phyloP scores from a whole-genome alignment of 2,329 filamentous ascomycete genomes.

The Venturia asperata region DNA sequence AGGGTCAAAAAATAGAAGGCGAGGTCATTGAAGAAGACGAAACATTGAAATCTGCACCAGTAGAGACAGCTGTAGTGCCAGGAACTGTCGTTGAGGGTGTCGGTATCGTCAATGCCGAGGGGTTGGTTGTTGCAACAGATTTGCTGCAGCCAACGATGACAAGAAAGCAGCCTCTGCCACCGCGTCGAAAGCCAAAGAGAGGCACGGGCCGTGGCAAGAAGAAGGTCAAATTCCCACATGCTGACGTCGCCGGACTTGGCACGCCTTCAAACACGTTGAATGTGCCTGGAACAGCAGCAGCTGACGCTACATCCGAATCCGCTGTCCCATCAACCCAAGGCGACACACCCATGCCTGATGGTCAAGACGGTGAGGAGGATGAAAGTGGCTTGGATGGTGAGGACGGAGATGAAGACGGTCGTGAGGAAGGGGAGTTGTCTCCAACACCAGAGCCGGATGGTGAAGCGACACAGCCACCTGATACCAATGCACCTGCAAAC shows the following conservation, averaged over 20 bases:
- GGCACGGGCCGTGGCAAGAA: slow-evolving; percentile 75
- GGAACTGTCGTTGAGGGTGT: slow-evolving; percentile 54
- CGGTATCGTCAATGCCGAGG: slow-evolving; percentile 54
- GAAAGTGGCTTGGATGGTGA: slow-evolving; percentile 43
- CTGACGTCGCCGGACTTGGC: slow-evolving; percentile 35
- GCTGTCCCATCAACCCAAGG: slow-evolving; percentile 32
- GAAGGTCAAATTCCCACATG: slow-evolving; percentile 52
- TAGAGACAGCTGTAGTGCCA: slow-evolving; percentile 47
- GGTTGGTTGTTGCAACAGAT: slow-evolving; percentile 48
- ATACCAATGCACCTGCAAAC: too few species aligned
- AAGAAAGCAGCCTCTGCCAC: slow-evolving; percentile 62
- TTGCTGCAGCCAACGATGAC: slow-evolving; percentile 40
- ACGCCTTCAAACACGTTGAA: slow-evolving; percentile 26
- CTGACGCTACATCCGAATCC: slow-evolving; percentile 29
- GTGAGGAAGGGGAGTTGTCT: slow-evolving; percentile 40
- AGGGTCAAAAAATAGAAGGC: slow-evolving; percentile 72
- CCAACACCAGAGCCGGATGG: slow-evolving; percentile 35
- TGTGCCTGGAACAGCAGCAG: slow-evolving; percentile 25
- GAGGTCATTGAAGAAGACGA: slow-evolving; percentile 61
- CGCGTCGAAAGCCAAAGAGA: slow-evolving; percentile 69
- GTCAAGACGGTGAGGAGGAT: slow-evolving; percentile 42
- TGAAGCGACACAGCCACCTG: slow-evolving; percentile 23
- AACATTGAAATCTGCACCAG: slow-evolving; percentile 21
- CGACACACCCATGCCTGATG: slow-evolving; percentile 39
- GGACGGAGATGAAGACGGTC: slow-evolving; percentile 38